Evolutionary conservation across 1,139 yeast species (phyloP).

Genomic region (Nakaseomyces uthaithaninus): DNA sequence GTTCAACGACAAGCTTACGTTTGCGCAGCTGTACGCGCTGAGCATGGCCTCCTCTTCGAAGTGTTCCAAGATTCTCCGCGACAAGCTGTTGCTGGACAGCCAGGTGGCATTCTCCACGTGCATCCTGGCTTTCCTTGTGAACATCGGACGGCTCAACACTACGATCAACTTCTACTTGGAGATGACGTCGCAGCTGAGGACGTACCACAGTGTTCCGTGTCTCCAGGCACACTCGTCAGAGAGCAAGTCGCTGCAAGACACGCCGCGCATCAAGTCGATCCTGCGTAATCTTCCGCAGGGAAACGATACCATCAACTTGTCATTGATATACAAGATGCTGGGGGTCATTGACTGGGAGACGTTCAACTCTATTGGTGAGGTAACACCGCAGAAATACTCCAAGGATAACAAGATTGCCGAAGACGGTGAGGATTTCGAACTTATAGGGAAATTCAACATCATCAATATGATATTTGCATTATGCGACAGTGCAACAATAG

Average conservation of each 20-base stretch:
- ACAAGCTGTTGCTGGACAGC: conserved; percentile 57
- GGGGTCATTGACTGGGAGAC: conserved; percentile 31
- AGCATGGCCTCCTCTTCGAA: conserved; percentile 78
- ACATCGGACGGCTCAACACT: conserved; percentile 90
- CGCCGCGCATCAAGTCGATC: conserved; percentile 85
- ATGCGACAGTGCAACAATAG: conserved; percentile 52
- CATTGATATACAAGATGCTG: conserved; percentile 33
- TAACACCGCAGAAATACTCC: not conserved
- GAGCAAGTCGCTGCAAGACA: conserved; percentile 81
- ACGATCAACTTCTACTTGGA: conserved; percentile 94
- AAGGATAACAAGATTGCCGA: conserved; percentile 7
- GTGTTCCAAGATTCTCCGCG: conserved; percentile 75
- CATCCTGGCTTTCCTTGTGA: conserved; percentile 77
- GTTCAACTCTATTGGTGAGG: conserved; percentile 18
- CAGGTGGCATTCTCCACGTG: conserved; percentile 66
- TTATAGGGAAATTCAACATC: conserved; percentile 38
- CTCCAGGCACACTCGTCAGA: conserved; percentile 56
- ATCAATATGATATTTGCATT: conserved; percentile 69
- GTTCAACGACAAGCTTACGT: conserved; percentile 49
- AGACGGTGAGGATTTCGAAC: conserved; percentile 12
- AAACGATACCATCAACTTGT: conserved; percentile 31
- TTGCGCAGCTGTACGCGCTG: conserved; percentile 77
- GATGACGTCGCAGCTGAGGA: conserved; percentile 86
- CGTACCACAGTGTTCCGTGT: conserved; percentile 89
- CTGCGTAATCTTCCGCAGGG: conserved; percentile 53